Evolutionary conservation across 805 yeast genomes (phyloP), one percentile per base, ranked within the genome.

Genomic region (Saccharomyces eubayanus): DNA sequence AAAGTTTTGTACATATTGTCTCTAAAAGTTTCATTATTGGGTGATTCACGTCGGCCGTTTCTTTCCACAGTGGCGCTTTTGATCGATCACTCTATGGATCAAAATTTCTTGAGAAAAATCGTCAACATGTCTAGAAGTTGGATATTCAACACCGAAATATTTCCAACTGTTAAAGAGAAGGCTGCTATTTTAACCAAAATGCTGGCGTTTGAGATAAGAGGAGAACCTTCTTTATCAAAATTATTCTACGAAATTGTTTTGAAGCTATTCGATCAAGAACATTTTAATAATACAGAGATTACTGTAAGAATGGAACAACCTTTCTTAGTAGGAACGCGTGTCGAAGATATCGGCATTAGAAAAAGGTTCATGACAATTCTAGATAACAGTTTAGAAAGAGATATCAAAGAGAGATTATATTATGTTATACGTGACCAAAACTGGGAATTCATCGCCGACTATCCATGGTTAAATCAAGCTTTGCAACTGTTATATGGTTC

Each of bases 261-360:
- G 30, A 95, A 87, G 59, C 84, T 94, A 27, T 95, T 92, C 68
- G 89, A 86, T 58, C 90, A 88, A 59, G 84, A 85, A 46, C 74
- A 84, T 0, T 77, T 90, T 61, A 81, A 87, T 27, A 81, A 89
- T 59, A 84, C 96, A 0, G 99, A 94, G 64, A 77, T 94, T 29
- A 89, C 97, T 0, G 92, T 90, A 14, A 77, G 99, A 52, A 84
- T 94, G 88, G 99, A 94, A 67, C 97, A 91, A 68, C 95, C 98
- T 28, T 94, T 94, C 69, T 74, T 94, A 62, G 92, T 89, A 9
- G 99, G 99, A 36, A 94, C 99, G 0, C 79, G 95, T 31, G 77
- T 88, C 2, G 82, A 86, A 0, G 92, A 90, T 63, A 85, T 84
- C 2, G 74, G 77, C 2, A 84, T 89, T 29, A 80, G 99, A 50